These are phyloP conservation scores for Aspergillus texensis DNA, from an alignment of 2,329 filamentous ascomycete genomes.

Conservation along the genomic window DNA sequence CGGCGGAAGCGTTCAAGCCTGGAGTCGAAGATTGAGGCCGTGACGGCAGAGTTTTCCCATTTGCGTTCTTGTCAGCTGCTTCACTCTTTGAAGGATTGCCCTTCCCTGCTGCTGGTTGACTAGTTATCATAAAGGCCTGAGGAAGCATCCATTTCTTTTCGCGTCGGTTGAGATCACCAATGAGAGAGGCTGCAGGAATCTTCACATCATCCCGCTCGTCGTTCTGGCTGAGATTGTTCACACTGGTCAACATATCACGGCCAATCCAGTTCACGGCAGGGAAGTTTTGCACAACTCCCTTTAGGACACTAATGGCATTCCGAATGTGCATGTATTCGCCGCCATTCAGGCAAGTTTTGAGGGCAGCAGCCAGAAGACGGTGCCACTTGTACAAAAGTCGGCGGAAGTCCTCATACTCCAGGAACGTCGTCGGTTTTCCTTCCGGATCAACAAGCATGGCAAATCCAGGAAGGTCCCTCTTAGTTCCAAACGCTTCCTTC, in stretches of 20 bases:
- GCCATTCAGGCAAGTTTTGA: slow-evolving; percentile 79
- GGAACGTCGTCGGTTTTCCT: slow-evolving; percentile 69
- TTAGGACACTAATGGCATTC: slow-evolving; percentile 89
- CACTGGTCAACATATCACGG: slow-evolving; percentile 43
- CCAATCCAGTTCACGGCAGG: slow-evolving; percentile 91
- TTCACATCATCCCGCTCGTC: slow-evolving; percentile 54
- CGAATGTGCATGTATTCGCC: slow-evolving; percentile 97
- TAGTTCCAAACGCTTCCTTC: slow-evolving; percentile 73
- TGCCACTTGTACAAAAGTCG: slow-evolving; percentile 90
- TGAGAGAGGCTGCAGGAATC: slow-evolving; percentile 52
- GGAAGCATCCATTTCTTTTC: slow-evolving; percentile 54
- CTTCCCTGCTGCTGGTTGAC: slow-evolving; percentile 23
- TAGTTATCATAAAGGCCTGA: slow-evolving; percentile 48
- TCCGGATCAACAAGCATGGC: slow-evolving; percentile 71
- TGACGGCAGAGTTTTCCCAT: slow-evolving; percentile 31
- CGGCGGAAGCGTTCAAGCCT: slow-evolving; percentile 43
- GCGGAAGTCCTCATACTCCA: slow-evolving; percentile 85
- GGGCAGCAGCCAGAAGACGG: slow-evolving; percentile 73
- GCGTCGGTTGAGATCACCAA: slow-evolving; percentile 51
- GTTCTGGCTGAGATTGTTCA: slow-evolving; percentile 47
- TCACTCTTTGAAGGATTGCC: slow-evolving; percentile 28
- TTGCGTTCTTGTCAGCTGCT: slow-evolving; percentile 13
- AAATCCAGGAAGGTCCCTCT: slow-evolving; percentile 74
- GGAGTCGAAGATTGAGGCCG: slow-evolving; percentile 35
- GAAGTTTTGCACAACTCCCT: slow-evolving; percentile 77